These are phyloP conservation scores for Eucalyptus brandiana DNA, from an alignment of 345 rosid species.

Conservation along the genomic window DNA sequence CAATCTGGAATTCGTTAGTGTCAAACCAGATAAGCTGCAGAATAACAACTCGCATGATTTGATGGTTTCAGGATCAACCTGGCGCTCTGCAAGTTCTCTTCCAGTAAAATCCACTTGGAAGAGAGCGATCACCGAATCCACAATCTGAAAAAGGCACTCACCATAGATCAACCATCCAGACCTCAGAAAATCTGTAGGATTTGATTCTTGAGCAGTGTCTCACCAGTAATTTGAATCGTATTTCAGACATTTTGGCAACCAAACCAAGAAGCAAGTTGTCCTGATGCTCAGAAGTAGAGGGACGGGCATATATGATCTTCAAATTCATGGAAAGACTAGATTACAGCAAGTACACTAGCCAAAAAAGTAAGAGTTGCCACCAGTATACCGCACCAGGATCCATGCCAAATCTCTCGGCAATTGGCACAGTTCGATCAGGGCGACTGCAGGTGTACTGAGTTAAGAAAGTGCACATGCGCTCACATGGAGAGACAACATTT, in stretches of 20 bases:
- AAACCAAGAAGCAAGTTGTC: neutral
- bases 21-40: neutral
- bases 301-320: neutral
- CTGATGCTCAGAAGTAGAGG: neutral
- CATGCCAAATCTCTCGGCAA: neutral
- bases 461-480: neutral
- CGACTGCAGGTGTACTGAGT: neutral
- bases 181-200: neutral
- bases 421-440: too few relatives aligned
- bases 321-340: neutral
- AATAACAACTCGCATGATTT: neutral
- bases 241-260: neutral
- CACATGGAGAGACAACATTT: neutral
- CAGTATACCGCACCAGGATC: neutral
- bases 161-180: neutral
- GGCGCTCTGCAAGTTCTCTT: conserved; percentile 1
- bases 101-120: conserved; percentile 93
- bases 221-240: neutral
- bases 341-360: neutral
- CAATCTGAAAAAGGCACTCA: conserved; percentile 31
- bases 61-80: neutral
- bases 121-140: conserved; percentile 81
- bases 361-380: neutral
- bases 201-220: neutral
- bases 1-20: neutral